Base-by-base conservation (phyloP, 345 rosid genomes). In the Populus deltoides region DNA sequence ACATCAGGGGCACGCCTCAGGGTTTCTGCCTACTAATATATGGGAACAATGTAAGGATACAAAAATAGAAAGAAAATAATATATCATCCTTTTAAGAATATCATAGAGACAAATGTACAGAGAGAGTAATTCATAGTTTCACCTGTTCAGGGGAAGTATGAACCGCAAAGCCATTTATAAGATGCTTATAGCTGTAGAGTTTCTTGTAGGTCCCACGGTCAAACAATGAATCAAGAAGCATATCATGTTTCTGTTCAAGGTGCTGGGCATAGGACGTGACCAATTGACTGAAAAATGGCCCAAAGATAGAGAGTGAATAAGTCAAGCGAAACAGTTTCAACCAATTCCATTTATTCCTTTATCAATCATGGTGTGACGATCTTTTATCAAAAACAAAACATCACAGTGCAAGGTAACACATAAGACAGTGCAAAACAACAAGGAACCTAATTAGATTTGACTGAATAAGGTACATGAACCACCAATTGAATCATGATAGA, bases 121-220 rank as follows among this genome's bases (percentile, higher is more conserved):
- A 72, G 70, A 36, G 74, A 39, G 13, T 70, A 66, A 72, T 27
- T 39, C 20, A 66, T 39, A 57, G 47, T 76, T 87, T 90, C 98
- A 96, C 99, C 99, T 96, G 97, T 41, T 90, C 85, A 71, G 97
- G 91, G 18, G 97, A 82, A 71, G 91, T 71, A 85, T 92, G 95
- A 85, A 90, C 97, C 41, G 99, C 88, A 83, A 96, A 96, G 39
- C 99, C 99, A 78, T 96, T 96, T 68, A 96, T 91, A 78, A 96
- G 97, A 78, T 96, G 99, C 67, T 89, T 86, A 83, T 96, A 96
- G 90, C 99, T 96, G 88, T 96, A 96, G 75, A 96, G 87, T 83
- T 96, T 96, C 81, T 85, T 86, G 86, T 93, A 96, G 69, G 87
- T 89, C 76, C 95, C 97, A 75, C 69, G 86, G 66, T 89, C 90